phyloP scores from a whole-genome alignment of 441 rosid species.

The California macrophylla region DNA sequence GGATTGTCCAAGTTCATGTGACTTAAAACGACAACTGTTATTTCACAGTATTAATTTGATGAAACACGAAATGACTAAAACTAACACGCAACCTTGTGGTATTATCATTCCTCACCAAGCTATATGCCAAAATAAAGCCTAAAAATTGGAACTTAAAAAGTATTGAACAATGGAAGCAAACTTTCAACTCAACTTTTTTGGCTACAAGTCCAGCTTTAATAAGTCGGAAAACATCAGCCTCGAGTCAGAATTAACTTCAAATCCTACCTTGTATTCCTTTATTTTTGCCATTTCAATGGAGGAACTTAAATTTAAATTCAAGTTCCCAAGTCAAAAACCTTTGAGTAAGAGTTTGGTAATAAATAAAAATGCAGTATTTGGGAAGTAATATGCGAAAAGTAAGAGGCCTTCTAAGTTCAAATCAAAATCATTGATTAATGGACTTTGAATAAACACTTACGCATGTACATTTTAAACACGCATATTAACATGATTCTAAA shows the following conservation, averaged over 20 bases:
- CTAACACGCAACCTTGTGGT: background rate
- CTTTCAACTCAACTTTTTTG: too few relatives aligned
- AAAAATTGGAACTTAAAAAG: background rate
- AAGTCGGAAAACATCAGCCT: too few relatives aligned
- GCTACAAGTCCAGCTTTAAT: too few relatives aligned
- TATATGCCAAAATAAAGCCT: background rate
- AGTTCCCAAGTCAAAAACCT: too few relatives aligned
- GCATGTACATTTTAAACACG: background rate
- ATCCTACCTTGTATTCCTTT: background rate
- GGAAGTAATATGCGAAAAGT: too few relatives aligned
- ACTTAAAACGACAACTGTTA: background rate
- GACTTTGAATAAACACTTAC: background rate
- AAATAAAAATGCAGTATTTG: too few relatives aligned
- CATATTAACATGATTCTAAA: background rate
- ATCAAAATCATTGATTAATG: background rate
- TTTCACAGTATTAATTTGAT: background rate
- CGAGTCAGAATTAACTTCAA: background rate
- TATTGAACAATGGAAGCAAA: too few relatives aligned
- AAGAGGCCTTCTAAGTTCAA: too few relatives aligned
- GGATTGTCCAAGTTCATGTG: background rate
- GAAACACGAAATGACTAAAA: background rate
- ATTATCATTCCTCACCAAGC: background rate
- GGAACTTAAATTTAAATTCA: too few relatives aligned
- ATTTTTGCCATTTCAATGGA: too few relatives aligned
- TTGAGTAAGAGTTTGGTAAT: too few relatives aligned